A percentile compares a stretch with the other conserved stretches of the same genome.
Conservation (phyloP, 805 yeast species). For the Barnettozyma sucrosica region DNA sequence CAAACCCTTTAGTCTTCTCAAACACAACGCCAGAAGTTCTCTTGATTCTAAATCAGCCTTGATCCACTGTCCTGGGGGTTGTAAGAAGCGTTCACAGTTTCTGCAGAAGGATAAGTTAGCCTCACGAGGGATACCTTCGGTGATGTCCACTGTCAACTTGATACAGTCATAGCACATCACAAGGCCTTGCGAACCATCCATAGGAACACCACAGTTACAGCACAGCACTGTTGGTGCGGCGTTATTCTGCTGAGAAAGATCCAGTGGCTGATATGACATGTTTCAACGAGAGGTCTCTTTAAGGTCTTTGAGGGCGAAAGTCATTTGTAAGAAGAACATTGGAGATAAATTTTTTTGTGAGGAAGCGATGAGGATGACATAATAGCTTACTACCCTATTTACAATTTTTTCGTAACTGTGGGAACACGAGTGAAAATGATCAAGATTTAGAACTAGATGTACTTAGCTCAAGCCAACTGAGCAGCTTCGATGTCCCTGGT, state of each 20-base stretch:
- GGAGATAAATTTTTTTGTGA: background rate
- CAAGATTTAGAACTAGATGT: no score
- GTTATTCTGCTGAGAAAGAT: slow-evolving; percentile 29
- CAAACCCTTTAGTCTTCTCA: slow-evolving; percentile 83
- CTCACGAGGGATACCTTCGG: slow-evolving; percentile 92
- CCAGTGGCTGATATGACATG: slow-evolving; percentile 35
- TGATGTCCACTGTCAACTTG: slow-evolving; percentile 86
- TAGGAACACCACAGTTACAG: slow-evolving; percentile 97
- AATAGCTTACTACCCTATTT: background rate
- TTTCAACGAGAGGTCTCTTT: background rate
- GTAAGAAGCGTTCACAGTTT: slow-evolving; percentile 93
- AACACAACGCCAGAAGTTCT: slow-evolving; percentile 84
- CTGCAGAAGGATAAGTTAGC: slow-evolving; percentile 91
- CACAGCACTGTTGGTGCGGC: slow-evolving; percentile 82
- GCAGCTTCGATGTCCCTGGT: background rate
- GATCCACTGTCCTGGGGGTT: slow-evolving; percentile 94
- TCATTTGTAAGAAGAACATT: background rate
- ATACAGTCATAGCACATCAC: slow-evolving; percentile 98
- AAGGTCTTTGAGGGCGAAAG: background rate
- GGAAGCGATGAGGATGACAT: background rate
- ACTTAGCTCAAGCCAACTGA: no score
- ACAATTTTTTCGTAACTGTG: background rate
- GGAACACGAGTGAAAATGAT: no score
- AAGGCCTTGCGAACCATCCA: slow-evolving; percentile 90
- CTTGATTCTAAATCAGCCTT: slow-evolving; percentile 86